Percentiles rank a stretch among this genome's conserved stretches.
These are phyloP conservation scores for Oryza nivara DNA, from an alignment of 176 grass and related monocot species.

Conservation along the genomic window DNA sequence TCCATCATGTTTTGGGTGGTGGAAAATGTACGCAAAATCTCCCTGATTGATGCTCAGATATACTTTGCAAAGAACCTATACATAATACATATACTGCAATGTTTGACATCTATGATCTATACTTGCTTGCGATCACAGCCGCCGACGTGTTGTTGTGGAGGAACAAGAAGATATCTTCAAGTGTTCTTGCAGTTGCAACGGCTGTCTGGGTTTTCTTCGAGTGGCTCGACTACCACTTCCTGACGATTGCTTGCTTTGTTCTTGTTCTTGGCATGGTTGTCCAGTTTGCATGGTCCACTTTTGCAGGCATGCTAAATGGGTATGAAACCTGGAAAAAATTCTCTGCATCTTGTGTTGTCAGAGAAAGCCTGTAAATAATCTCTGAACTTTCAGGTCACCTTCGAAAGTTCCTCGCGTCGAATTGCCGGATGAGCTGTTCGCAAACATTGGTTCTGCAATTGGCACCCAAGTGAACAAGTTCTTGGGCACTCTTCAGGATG, in stretches of 20 bases:
- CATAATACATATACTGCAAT: neutral
- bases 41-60: neutral
- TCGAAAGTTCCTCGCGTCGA: conserved; percentile 56
- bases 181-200: conserved; percentile 69
- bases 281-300: conserved; percentile 72
- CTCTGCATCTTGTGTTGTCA: neutral
- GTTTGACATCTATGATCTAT: neutral
- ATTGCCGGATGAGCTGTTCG: conserved; percentile 72
- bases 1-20: conserved; percentile 73
- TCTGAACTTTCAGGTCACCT: conserved; percentile 48
- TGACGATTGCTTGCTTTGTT: conserved; percentile 58
- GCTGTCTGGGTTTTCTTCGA: conserved; percentile 82
- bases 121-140: conserved; percentile 38
- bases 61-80: neutral
- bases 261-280: conserved; percentile 73
- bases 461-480: conserved; percentile 65
- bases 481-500: conserved; percentile 61
- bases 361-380: neutral
- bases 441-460: conserved; percentile 43
- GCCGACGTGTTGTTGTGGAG: conserved; percentile 91
- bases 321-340: conserved; percentile 17
- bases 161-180: conserved; percentile 94
- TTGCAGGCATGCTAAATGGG: conserved; percentile 56
- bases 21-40: conserved; percentile 55
- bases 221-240: conserved; percentile 83